These are phyloP conservation scores for Diphasiastrum complanatum DNA, from an alignment of 83 land plant genomes.

Conservation along the genomic window DNA sequence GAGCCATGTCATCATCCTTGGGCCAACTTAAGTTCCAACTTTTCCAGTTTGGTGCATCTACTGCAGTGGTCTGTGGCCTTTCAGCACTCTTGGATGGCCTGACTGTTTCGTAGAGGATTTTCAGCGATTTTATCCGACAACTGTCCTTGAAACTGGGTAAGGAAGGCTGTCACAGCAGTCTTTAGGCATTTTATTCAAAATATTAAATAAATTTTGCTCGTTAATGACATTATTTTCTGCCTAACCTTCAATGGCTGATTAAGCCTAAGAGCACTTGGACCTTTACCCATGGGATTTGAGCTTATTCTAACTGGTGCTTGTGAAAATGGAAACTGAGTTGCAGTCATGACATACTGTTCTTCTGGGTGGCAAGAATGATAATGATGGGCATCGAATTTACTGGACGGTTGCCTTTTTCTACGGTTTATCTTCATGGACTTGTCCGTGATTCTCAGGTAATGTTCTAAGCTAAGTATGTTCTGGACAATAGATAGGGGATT, in stretches of 20 bases:
- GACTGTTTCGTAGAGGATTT: slow-evolving; percentile 63
- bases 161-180: not conserved
- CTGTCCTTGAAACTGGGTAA: slow-evolving; percentile 96
- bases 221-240: slow-evolving; percentile 4
- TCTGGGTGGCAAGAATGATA: slow-evolving; percentile 99
- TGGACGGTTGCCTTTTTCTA: slow-evolving; percentile 76
- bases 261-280: not conserved
- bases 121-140: slow-evolving; percentile 81
- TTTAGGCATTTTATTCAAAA: not conserved
- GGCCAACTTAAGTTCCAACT: not conserved
- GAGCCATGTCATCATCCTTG: too few species aligned
- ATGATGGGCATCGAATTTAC: slow-evolving; percentile 99
- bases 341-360: slow-evolving; percentile 98
- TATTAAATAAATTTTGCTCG: not conserved
- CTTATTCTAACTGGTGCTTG: not conserved
- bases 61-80: slow-evolving; percentile 93
- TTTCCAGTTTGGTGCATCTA: slow-evolving; percentile 1
- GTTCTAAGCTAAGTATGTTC: not conserved
- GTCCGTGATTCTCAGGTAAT: slow-evolving; percentile 87
- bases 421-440: slow-evolving; percentile 90
- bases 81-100: slow-evolving; percentile 99
- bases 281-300: not conserved
- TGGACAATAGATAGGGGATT: not conserved
- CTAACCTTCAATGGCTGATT: too few species aligned
- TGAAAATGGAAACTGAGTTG: not conserved